Base-by-base conservation (phyloP, 1,139 yeast species). In the Sugiyamaella pinicola region DNA sequence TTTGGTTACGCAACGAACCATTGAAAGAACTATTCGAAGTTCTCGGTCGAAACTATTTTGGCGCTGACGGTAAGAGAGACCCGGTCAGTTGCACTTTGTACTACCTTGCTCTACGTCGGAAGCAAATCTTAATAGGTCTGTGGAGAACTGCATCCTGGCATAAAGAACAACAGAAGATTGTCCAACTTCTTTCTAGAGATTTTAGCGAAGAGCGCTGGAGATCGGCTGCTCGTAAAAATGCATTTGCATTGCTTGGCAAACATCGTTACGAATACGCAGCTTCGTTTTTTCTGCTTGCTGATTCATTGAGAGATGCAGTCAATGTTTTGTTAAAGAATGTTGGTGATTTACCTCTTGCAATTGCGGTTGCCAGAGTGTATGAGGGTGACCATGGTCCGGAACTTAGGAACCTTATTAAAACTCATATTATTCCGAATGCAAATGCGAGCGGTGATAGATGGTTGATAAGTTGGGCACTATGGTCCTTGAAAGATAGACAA, bases 191-290 rank as follows among this genome's bases (percentile, higher is more conserved):
- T 62, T 75, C 76, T 18, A 85, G 91, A 65, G 95, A 95, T 66
- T 93, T 91, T 64, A 72, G 72, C 1, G 80, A 82, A 52, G 76
- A 79, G 9, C 74, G 96, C 48, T 91, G 97, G 96, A 79, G 75
- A 60, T 79, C 88, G 0, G 96, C 97, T 0, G 97, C 99, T 0
- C 71, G 82, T 64, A 93, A 93, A 64, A 93, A 93, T 70, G 99
- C 99, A 0, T 93, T 82, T 74, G 98, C 90, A 0, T 72, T 93
- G 41, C 69, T 93, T 57, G 90, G 98, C 53, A 88, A 89, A 64
- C 99, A 90, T 67, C 74, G 98, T 41, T 88, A 79, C 64, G 71
- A 80, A 64, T 95, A 91, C 69, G 95, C 98, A 0, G 97, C 98
- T 0, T 84, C 86, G 31, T 91, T 93, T 67, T 93, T 93, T 69